phyloP scores from a whole-genome alignment of 768 basidiomycete species.

The Galerina marginata region DNA sequence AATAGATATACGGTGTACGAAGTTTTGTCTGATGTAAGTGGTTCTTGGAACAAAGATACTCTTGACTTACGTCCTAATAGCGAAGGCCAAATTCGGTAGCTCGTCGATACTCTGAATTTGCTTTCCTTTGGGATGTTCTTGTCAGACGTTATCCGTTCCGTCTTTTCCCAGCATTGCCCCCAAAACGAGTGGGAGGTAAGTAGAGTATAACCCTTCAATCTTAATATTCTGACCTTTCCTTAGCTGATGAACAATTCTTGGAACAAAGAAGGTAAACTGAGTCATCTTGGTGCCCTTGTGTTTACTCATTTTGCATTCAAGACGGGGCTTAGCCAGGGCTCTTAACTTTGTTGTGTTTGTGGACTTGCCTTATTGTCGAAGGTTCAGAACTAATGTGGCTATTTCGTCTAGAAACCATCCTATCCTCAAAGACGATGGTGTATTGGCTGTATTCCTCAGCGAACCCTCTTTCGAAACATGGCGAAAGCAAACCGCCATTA shows the following conservation, averaged over 20 bases:
- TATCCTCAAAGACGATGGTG: constrained; percentile 84
- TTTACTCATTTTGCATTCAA: constrained; percentile 32
- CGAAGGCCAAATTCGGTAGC: constrained; percentile 73
- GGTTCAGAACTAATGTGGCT: neutral
- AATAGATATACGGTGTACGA: constrained; percentile 89
- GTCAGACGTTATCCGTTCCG: constrained; percentile 92
- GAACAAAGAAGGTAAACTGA: constrained; percentile 78
- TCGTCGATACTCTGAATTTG: constrained; percentile 93
- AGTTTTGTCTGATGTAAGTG: constrained; percentile 72
- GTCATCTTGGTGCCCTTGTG: neutral
- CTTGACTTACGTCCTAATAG: constrained; percentile 13
- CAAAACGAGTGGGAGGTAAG: constrained; percentile 91
- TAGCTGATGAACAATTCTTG: constrained; percentile 88
- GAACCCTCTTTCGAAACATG: constrained; percentile 87
- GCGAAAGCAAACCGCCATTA: constrained; percentile 79
- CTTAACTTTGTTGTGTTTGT: constrained; percentile 79
- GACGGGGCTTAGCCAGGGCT: constrained; percentile 81
- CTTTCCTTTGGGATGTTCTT: constrained; percentile 87
- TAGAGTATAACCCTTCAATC: constrained; percentile 21
- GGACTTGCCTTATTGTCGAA: neutral
- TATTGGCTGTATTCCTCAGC: constrained; percentile 80
- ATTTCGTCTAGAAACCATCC: constrained; percentile 75
- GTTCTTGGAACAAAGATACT: neutral
- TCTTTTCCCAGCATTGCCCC: constrained; percentile 84
- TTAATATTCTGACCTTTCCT: constrained; percentile 6